A percentile compares a stretch with the other conserved stretches of the same genome.
Evolutionary conservation across 192 early-diverging fungal species (phyloP).

Genomic region (Coemansia sp.): DNA sequence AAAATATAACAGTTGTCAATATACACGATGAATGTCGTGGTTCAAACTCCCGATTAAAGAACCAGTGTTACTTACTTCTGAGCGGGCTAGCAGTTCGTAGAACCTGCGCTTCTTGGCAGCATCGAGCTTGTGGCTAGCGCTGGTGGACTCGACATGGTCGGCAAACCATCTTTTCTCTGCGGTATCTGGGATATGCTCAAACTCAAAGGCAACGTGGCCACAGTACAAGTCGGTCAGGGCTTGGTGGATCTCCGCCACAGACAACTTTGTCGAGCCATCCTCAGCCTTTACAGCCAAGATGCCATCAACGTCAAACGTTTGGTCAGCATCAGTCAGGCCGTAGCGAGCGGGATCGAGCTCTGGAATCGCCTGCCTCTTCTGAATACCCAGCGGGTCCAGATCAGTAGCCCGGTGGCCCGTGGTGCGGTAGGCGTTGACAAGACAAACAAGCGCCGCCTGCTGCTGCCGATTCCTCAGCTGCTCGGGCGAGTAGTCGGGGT

Average conservation of each 20-base stretch:
- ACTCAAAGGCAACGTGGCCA: conserved; percentile 92
- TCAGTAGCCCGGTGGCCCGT: conserved; percentile 83
- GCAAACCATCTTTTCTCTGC: conserved; percentile 91
- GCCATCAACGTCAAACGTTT: conserved; percentile 70
- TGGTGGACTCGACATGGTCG: conserved; percentile 73
- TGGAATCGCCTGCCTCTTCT: conserved; percentile 53
- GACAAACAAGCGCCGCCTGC: conserved; percentile 82
- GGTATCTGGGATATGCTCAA: conserved; percentile 86
- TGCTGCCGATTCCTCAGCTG: conserved; percentile 84
- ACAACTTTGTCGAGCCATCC: conserved; percentile 58
- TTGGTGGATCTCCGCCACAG: conserved; percentile 67
- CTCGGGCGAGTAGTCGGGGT: conserved; percentile 79
- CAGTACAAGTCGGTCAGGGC: conserved; percentile 77
- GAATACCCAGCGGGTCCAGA: conserved; percentile 85
- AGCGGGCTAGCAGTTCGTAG: conserved; percentile 74
- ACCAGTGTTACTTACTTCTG: conserved; percentile 62
- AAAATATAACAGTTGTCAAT: neutral
- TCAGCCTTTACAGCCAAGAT: conserved; percentile 68
- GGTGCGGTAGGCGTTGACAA: conserved; percentile 78
- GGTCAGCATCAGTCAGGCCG: conserved; percentile 63
- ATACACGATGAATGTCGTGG: no score
- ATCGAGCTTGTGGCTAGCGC: conserved; percentile 14
- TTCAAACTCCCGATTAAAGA: no score
- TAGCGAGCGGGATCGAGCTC: conserved; percentile 87
- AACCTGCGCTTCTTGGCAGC: conserved; percentile 70